A percentile compares a stretch with the other conserved stretches of the same genome.
phyloP scores from a whole-genome alignment of 208 protist genomes.

The Herpetomonas samuelpessoai region DNA sequence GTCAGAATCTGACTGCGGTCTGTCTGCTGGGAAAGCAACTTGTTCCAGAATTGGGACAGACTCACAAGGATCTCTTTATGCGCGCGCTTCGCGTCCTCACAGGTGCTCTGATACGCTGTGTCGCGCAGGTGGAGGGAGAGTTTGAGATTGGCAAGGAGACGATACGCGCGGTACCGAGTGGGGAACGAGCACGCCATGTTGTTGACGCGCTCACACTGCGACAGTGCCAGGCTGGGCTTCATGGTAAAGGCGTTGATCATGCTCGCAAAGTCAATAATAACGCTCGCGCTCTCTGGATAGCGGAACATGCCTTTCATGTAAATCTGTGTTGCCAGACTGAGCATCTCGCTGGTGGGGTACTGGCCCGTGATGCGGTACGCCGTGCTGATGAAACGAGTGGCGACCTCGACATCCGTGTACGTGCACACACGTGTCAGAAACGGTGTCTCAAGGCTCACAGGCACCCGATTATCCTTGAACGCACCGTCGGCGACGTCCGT shows the following conservation, averaged over 20 bases:
- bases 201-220: conserved; percentile 21
- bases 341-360: conserved; percentile 13
- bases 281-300: conserved; percentile 9
- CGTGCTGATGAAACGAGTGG: conserved; percentile 13
- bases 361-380: conserved; percentile 9
- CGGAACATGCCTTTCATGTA: conserved; percentile 18
- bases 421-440: conserved; percentile 12
- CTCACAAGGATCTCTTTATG: conserved; percentile 26
- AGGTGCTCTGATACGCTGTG: conserved; percentile 14
- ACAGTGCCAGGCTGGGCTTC: conserved; percentile 17
- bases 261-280: conserved; percentile 12
- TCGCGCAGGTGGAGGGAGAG: conserved; percentile 16
- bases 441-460: conserved; percentile 9
- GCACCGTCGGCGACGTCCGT: conserved; percentile 17
- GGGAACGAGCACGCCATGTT: conserved; percentile 14
- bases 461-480: neutral
- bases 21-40: conserved; percentile 17
- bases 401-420: conserved; percentile 21
- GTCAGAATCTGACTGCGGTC: conserved; percentile 14
- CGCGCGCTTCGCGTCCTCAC: conserved; percentile 14
- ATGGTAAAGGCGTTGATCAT: conserved; percentile 16
- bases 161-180: conserved; percentile 15
- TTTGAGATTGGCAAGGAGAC: conserved; percentile 14
- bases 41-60: conserved; percentile 23
- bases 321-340: conserved; percentile 17